Conservation (phyloP, 176 grass and related monocot species). For the Pontederia paniculata region DNA sequence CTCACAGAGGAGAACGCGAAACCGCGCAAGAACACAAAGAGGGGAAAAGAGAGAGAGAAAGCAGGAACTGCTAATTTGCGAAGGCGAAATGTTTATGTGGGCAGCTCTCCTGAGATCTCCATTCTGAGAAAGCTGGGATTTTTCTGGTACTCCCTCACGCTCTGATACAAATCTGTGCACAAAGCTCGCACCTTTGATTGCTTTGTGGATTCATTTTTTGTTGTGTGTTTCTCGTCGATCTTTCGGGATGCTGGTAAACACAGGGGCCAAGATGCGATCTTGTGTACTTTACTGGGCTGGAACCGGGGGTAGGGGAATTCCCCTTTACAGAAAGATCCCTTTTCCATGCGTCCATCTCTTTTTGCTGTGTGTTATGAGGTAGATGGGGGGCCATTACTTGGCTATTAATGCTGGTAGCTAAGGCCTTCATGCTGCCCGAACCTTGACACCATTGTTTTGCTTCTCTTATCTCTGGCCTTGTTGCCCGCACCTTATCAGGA, state of each 20-base stretch:
- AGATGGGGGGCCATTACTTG: conserved; percentile 7
- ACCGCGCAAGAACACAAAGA: too few relatives aligned
- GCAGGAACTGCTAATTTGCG: not conserved
- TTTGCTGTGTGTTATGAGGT: conserved; percentile 9
- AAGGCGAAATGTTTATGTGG: not conserved
- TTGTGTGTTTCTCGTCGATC: not conserved
- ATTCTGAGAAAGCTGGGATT: conserved; percentile 5
- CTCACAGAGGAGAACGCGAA: too few relatives aligned
- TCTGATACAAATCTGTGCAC: not conserved
- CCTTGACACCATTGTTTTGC: not conserved
- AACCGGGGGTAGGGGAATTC: not conserved
- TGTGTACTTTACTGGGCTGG: conserved; percentile 11
- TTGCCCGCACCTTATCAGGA: not conserved
- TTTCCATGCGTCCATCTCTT: not conserved
- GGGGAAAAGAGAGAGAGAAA: too few relatives aligned
- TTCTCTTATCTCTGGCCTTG: not conserved
- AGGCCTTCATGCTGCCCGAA: not conserved
- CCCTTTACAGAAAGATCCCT: not conserved
- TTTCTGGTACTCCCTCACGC: conserved; percentile 1
- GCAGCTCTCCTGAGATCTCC: conserved; percentile 4
- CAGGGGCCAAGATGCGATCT: not conserved
- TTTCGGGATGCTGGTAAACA: not conserved
- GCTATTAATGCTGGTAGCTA: conserved; percentile 1
- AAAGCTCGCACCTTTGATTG: conserved; percentile 7
- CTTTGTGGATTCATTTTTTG: not conserved